Base-by-base conservation (phyloP, 1,139 yeast genomes). In the Hemisphaericaspora lyxosophila region DNA sequence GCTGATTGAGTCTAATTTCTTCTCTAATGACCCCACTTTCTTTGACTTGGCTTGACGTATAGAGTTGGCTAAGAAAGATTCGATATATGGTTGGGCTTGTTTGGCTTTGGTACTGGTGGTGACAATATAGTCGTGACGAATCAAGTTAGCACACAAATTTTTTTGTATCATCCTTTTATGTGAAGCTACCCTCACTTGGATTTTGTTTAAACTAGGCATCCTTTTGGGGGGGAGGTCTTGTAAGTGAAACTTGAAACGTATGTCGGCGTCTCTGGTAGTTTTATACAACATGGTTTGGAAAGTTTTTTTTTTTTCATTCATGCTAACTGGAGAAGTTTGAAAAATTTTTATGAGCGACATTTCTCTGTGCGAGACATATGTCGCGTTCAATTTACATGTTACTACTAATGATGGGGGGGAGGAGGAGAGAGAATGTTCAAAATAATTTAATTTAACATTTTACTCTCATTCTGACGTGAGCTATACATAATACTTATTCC, bases 71-170 rank as follows among this genome's bases (percentile, higher is more conserved):
- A 71, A 55, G 44, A 71, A 70, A 39, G 59, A 53, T 54, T 71
- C 76, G 36, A 70, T 61, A 48, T 64, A 60, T n/a, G 64, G 57
- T 50, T 71, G 75, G 16, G 75, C 75, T 43, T 74, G 54, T 48
- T 70, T 71, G 45, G 77, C 77, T 48, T 68, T 70, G 42, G 74
- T 57, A 43, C 65, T 51, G 15, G 75, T 71, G 14, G 77, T 71
- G 38, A 70, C 69, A 15, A 71, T 67, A 41, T 64, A 59, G 38
- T 70, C 77, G 50, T 71, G 70, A 46, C 75, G 74, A 36, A 71
- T 62, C 45, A 71, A 54, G 49, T 67, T 70, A 36, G 77, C 75
- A 45, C 71, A 60, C 39, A 71, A 50, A 57, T 71, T 71, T 54
- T 68, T 69, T 52, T 69, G 64, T 64, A 71, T 70, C 73, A 64